These are phyloP conservation scores for Ceraceosorus guamensis DNA, from an alignment of 1,284 basidiomycete genomes.

Conservation along the genomic window DNA sequence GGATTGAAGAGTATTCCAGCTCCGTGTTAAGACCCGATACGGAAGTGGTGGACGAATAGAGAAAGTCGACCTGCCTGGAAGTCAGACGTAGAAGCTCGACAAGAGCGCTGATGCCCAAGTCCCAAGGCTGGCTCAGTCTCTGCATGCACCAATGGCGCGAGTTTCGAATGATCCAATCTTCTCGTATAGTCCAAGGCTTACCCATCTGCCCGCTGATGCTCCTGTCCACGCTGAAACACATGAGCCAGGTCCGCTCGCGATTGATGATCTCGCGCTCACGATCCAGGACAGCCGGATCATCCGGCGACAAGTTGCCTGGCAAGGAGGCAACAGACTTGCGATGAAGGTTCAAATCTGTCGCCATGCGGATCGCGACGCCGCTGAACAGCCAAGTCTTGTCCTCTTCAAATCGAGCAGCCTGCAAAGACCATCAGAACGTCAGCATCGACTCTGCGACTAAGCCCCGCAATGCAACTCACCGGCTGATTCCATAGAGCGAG, in stretches of 20 bases:
- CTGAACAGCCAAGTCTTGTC: constrained; percentile 75
- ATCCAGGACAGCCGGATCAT: constrained; percentile 47
- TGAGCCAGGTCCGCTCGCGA: constrained; percentile 84
- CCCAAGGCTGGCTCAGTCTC: constrained; percentile 36
- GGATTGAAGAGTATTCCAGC: constrained; percentile 73
- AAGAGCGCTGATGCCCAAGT: constrained; percentile 37
- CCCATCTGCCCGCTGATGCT: constrained; percentile 82
- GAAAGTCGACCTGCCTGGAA: constrained; percentile 76
- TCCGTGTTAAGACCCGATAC: constrained; percentile 76
- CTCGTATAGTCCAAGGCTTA: constrained; percentile 74
- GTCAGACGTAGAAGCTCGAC: constrained; percentile 23
- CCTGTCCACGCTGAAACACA: constrained; percentile 82
- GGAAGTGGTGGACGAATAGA: constrained; percentile 77
- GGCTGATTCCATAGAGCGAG: constrained; percentile 49
- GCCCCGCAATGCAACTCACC: no score
- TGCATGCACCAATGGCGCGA: constrained; percentile 56
- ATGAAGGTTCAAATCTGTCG: constrained; percentile 88
- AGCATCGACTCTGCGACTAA: no score
- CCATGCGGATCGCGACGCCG: constrained; percentile 65
- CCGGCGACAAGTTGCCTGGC: constrained; percentile 41
- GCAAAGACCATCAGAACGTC: no score
- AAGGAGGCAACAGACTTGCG: constrained; percentile 67
- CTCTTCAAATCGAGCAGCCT: constrained; percentile 69
- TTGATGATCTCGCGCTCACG: constrained; percentile 83
- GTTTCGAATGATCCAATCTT: constrained; percentile 76